Conservation (phyloP, 768 basidiomycete genomes). For the Gautieria morchelliformis region DNA sequence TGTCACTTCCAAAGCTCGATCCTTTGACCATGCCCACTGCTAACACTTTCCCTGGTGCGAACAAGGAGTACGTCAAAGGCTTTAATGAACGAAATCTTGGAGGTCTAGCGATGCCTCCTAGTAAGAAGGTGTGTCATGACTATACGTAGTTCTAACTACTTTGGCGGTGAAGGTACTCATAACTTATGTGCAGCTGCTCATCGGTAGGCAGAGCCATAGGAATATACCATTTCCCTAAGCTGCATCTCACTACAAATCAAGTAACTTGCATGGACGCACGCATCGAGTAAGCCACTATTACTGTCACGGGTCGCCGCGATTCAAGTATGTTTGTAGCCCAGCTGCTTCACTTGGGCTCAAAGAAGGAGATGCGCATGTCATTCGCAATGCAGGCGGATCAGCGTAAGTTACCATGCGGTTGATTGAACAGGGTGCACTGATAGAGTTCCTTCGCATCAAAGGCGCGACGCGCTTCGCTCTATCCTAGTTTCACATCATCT, state of each 20-base stretch:
- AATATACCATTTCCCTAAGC: not conserved
- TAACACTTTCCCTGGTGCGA: constrained; percentile 18
- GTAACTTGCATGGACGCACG: constrained; percentile 73
- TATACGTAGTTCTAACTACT: not conserved
- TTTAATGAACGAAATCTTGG: constrained; percentile 34
- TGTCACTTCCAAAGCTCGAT: no score
- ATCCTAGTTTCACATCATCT: constrained; percentile 66
- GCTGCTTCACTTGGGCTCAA: constrained; percentile 49
- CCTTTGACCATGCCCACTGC: no score
- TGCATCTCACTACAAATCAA: constrained; percentile 12
- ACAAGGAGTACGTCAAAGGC: constrained; percentile 34
- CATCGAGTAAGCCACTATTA: constrained; percentile 38
- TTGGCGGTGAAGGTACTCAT: not conserved
- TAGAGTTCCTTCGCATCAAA: constrained; percentile 15
- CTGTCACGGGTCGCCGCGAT: not conserved
- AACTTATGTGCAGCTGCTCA: constrained; percentile 26
- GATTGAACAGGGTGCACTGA: not conserved
- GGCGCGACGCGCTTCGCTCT: constrained; percentile 55
- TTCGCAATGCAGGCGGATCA: constrained; percentile 63
- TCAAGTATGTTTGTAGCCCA: constrained; percentile 28
- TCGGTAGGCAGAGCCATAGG: constrained; percentile 5
- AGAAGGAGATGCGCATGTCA: constrained; percentile 62
- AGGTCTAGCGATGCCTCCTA: constrained; percentile 30
- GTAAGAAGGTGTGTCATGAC: constrained; percentile 21
- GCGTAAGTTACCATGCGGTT: constrained; percentile 33